Percentiles rank a stretch among this genome's conserved stretches.
Conservation (phyloP, 768 basidiomycete species). For the Suillus weaverae region DNA sequence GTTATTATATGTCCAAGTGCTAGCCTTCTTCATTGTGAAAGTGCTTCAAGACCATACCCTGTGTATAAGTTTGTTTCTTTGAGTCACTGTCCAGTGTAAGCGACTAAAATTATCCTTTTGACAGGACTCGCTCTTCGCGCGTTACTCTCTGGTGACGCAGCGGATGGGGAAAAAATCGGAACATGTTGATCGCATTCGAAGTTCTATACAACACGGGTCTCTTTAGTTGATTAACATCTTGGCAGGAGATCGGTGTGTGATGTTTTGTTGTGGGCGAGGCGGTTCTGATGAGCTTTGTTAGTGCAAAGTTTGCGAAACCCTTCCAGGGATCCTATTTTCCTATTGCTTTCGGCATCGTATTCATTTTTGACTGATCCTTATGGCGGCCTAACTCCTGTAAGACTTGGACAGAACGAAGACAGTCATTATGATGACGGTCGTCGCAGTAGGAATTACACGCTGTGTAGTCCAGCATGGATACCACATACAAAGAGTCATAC, state of each 20-base stretch:
- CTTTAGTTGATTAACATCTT: conserved; percentile 37
- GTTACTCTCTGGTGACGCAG: conserved; percentile 9
- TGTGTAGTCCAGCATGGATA: conserved; percentile 16
- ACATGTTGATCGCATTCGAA: conserved; percentile 28
- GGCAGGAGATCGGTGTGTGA: conserved; percentile 31
- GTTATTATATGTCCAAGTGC: conserved; percentile 28
- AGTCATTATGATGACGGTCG: conserved; percentile 16
- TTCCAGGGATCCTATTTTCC: conserved; percentile 18
- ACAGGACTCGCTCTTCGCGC: conserved; percentile 8
- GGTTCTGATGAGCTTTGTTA: not conserved
- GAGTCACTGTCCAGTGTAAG: too few relatives aligned
- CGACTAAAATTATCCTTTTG: conserved; percentile 15
- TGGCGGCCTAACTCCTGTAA: conserved; percentile 3
- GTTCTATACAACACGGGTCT: conserved; percentile 37
- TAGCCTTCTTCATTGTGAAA: conserved; percentile 22
- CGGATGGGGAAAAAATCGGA: conserved; percentile 23
- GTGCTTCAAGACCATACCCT: not conserved
- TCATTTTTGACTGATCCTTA: conserved; percentile 12
- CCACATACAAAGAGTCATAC: not conserved
- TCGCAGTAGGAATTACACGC: conserved; percentile 28
- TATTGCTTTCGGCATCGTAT: conserved; percentile 18
- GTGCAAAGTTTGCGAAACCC: conserved; percentile 22
- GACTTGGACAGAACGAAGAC: not conserved
- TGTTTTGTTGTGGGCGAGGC: not conserved
- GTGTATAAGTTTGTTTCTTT: too few relatives aligned